A percentile compares a stretch with the other conserved stretches of the same genome.
Evolutionary conservation across 2,329 filamentous ascomycete species (phyloP).

Genomic region (Neonectria neomacrospora): DNA sequence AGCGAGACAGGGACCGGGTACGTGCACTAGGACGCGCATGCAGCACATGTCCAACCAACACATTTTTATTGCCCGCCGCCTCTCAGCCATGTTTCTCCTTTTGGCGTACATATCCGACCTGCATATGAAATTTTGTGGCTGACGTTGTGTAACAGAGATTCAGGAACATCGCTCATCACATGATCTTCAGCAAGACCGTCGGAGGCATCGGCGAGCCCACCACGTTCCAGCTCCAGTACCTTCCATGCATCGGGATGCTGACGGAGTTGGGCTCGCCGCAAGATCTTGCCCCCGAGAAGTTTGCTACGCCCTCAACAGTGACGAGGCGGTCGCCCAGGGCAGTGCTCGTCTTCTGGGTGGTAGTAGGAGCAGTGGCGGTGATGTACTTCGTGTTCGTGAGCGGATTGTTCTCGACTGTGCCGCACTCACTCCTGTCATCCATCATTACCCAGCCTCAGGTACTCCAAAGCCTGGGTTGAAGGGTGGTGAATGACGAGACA

Average conservation of each 20-base stretch:
- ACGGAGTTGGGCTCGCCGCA: conserved; percentile 47
- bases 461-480: conserved; percentile 33
- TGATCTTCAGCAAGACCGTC: conserved; percentile 68
- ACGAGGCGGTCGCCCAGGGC: conserved; percentile 26
- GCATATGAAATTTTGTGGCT: conserved; percentile 13
- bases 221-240: conserved; percentile 77
- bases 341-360: conserved; percentile 32
- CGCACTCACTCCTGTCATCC: conserved; percentile 34
- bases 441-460: conserved; percentile 35
- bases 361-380: conserved; percentile 30
- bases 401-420: conserved; percentile 28
- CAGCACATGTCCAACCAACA: conserved; percentile 8
- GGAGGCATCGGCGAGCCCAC: conserved; percentile 72
- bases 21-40: conserved; percentile 20
- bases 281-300: conserved; percentile 10
- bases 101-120: conserved; percentile 8
- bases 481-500: neutral
- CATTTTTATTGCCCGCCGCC: neutral
- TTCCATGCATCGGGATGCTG: conserved; percentile 59
- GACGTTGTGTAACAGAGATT: conserved; percentile 40
- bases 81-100: neutral
- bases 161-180: conserved; percentile 54
- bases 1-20: conserved; percentile 50
- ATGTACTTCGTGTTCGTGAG: conserved; percentile 33
- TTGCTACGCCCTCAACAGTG: conserved; percentile 9